These are phyloP conservation scores for Sordariomycetes sp. DNA, from an alignment of 2,329 filamentous ascomycete genomes.

Conservation along the genomic window DNA sequence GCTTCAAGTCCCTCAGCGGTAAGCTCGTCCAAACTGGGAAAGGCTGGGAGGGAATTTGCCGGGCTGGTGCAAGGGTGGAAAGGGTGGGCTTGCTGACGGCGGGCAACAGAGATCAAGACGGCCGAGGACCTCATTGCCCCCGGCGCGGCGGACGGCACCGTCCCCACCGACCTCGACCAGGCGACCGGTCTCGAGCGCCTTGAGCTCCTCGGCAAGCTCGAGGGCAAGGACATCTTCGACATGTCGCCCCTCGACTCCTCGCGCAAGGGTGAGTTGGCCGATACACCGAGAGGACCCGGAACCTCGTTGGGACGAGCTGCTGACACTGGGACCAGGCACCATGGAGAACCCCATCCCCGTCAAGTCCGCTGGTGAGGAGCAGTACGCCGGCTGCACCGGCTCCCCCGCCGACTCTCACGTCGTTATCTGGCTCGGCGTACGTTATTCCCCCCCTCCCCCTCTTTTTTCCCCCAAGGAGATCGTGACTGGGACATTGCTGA, in stretches of 20 bases:
- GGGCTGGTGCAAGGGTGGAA: no score
- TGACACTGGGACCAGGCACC: conserved; percentile 46
- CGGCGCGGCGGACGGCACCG: conserved; percentile 67
- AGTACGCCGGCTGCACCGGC: conserved; percentile 94
- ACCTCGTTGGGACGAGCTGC: background rate
- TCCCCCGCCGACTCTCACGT: conserved; percentile 83
- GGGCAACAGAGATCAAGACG: conserved; percentile 61
- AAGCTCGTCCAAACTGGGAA: no score
- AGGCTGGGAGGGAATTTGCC: no score
- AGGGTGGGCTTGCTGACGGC: background rate
- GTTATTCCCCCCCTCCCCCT: conserved; percentile 19
- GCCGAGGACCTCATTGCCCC: conserved; percentile 75
- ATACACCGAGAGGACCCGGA: background rate
- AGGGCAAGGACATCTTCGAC: conserved; percentile 95
- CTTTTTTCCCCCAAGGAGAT: background rate
- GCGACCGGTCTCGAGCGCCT: conserved; percentile 95
- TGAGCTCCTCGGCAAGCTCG: conserved; percentile 98
- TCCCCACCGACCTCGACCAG: conserved; percentile 92
- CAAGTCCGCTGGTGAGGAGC: conserved; percentile 86
- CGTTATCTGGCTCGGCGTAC: conserved; percentile 81
- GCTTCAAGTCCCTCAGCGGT: conserved; percentile 34
- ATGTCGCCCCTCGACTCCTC: conserved; percentile 92
- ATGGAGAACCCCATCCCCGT: conserved; percentile 82
- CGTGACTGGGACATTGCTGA: background rate
- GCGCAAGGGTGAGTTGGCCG: conserved; percentile 52